Percentiles rank a stretch among this genome's conserved stretches.
phyloP scores from a whole-genome alignment of 257 asterid genomes.

The Ligustrum vulgare region DNA sequence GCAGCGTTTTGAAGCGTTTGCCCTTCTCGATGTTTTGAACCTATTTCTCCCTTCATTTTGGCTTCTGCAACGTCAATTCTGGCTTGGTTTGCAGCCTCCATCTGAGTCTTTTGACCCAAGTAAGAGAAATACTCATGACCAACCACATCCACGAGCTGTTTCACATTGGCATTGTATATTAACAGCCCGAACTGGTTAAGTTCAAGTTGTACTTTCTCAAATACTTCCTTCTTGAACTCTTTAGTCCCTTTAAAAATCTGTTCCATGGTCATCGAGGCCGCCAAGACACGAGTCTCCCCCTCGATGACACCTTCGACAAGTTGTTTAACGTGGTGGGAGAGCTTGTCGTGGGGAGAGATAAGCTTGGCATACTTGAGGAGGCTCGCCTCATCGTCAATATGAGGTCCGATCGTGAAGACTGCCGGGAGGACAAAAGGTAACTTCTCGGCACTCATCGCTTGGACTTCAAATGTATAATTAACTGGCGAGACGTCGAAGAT shows the following conservation, averaged over 20 bases:
- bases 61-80: constrained; percentile 61
- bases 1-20: constrained; percentile 60
- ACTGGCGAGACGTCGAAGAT: constrained; percentile 56
- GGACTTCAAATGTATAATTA: constrained; percentile 67
- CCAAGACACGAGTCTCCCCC: constrained; percentile 70
- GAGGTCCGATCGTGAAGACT: constrained; percentile 75
- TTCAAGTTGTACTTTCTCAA: constrained; percentile 65
- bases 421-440: constrained; percentile 68
- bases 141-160: constrained; percentile 64
- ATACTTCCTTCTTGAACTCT: constrained; percentile 58
- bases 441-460: constrained; percentile 75
- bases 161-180: constrained; percentile 70
- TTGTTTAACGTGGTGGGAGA: constrained; percentile 55
- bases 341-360: constrained; percentile 57
- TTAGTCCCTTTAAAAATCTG: constrained; percentile 58
- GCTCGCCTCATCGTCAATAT: constrained; percentile 32
- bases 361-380: constrained; percentile 63
- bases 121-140: constrained; percentile 73
- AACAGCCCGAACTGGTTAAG: constrained; percentile 63
- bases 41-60: constrained; percentile 63
- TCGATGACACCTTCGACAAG: constrained; percentile 67
- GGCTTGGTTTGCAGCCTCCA: constrained; percentile 72
- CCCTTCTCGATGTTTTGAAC: constrained; percentile 48
- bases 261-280: constrained; percentile 79
- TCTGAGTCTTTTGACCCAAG: constrained; percentile 64